Base-by-base conservation (phyloP, 83 land plant species). In the Diphasiastrum complanatum region DNA sequence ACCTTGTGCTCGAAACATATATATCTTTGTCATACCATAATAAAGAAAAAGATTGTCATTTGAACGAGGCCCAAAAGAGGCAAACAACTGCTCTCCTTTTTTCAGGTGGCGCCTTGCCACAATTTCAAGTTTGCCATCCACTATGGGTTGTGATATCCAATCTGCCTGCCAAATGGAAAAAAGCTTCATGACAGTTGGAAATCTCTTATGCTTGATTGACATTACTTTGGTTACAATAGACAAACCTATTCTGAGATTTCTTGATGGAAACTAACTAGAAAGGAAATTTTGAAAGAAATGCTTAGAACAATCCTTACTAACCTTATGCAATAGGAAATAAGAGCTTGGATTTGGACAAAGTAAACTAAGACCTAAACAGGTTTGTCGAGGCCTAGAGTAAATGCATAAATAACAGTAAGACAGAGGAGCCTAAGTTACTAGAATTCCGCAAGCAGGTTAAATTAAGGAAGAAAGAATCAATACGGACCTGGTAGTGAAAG, bases 51-150 rank as follows among this genome's bases (percentile, higher is more conserved):
- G 68, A 51, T 75, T 75, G 61, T 75, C 78, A 32, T 75, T 75
- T 41, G 78, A 63, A 37, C 78, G 64, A 20, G 78, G 78, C 31
- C 78, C 78, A 69, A 75, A 75, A 20, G 78, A 68, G 52, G 78
- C 78, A 68, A 62, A 75, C 32, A 75, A 38, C 60, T 75, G 66
- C 36, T 75, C 51, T 24, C 67, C 73, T 30, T 68, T 69, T 22
- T 46, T 18, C 6, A 75, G 36, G 14, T 43, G 53, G 29, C 60
- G 57, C 54, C 57, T 75, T 45, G 78, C 78, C 28, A 75, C 27
- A 31, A 75, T 75, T 34, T 75, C 78, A 38, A 75, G 78, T 55
- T 68, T 75, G 25, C 78, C 67, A 36, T 64, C 74, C 53, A 65
- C 49, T 25, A 75, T 43, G 28, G 78, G 78, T 47, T 63, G 45